Base-by-base conservation (phyloP, 345 rosid species). In the Barbarea vulgaris region DNA sequence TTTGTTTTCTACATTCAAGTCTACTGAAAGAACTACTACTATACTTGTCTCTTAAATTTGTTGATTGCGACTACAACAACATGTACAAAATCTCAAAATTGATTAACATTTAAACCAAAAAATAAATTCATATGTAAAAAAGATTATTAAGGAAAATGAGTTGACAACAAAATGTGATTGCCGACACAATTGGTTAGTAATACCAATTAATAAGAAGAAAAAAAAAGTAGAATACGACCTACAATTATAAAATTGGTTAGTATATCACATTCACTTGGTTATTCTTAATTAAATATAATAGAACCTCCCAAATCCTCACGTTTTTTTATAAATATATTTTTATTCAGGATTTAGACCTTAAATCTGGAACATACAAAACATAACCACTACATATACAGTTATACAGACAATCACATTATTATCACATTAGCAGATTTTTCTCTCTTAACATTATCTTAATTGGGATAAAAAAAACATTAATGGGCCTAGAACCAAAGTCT, bases 221-320 rank as follows among this genome's bases (percentile, higher is more conserved):
- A 44, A 44, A 31, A 50, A 67, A 12, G 60, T 50, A 75, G 68
- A 69, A 53, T 62, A 69, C 51, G 75, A 69, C 80, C 70, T 64
- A 4, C 39, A 53, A 62, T 69, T 62, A 69, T 69, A 53, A 42
- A 61, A 54, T 68, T 76, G 24, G 74, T 75, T 76, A 69, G 79
- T 69, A 61, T 61, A 76, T 76, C 79, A 61, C 57, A 51, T 53
- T 76, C 79, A 69, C 19, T 68, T 68, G 53, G 24, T 67, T 52
- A 31, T 17, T 7, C 44, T 31, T 21, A 52, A 76, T 76, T 69
- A 52, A 69, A 69, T 76, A 76, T 52, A 61, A 44, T 41, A 37
- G 10, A 67, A 68, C 56, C 37, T 76, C 69, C 61, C 54, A 19
- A 75, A 67, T 28, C 65, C 54, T 67, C 74, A 67, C 68, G 54